phyloP scores from a whole-genome alignment of 2,329 filamentous ascomycete species.

The Fusarium verticillioides region DNA sequence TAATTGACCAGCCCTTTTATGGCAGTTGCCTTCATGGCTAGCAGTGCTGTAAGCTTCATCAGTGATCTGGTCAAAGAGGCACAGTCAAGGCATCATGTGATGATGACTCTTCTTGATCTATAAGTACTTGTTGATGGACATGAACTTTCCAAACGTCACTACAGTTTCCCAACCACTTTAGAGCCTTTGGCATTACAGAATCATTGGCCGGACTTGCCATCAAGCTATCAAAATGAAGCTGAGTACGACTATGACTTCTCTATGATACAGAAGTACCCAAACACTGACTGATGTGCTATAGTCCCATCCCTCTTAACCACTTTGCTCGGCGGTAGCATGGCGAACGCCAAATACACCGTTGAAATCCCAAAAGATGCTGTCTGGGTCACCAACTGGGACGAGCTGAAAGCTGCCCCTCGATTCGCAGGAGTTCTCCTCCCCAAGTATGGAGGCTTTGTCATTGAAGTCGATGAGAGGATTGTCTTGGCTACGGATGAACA shows the following conservation, averaged over 20 bases:
- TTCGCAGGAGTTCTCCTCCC: background rate
- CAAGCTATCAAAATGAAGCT: background rate
- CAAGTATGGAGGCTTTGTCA: background rate
- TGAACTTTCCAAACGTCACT: fast-evolving
- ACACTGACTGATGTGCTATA: fast-evolving
- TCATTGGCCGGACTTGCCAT: background rate
- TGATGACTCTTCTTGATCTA: background rate
- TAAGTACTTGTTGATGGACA: background rate
- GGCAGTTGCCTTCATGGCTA: too few species aligned
- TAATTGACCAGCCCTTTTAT: background rate
- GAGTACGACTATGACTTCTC: background rate
- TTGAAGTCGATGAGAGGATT: background rate
- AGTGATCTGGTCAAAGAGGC: background rate
- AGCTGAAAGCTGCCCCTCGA: fast-evolving
- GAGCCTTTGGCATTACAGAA: background rate
- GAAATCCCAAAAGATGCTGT: fast-evolving
- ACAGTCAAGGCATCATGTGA: background rate
- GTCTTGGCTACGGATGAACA: fast-evolving
- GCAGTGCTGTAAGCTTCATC: background rate
- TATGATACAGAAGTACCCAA: background rate
- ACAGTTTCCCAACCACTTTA: fast-evolving
- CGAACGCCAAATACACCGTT: fast-evolving
- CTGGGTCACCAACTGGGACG: background rate
- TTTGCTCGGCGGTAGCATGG: fast-evolving
- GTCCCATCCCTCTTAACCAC: fast-evolving